Evolutionary conservation across 2,329 filamentous ascomycete species (phyloP).

Genomic region (Rhynchosporium graminicola): DNA sequence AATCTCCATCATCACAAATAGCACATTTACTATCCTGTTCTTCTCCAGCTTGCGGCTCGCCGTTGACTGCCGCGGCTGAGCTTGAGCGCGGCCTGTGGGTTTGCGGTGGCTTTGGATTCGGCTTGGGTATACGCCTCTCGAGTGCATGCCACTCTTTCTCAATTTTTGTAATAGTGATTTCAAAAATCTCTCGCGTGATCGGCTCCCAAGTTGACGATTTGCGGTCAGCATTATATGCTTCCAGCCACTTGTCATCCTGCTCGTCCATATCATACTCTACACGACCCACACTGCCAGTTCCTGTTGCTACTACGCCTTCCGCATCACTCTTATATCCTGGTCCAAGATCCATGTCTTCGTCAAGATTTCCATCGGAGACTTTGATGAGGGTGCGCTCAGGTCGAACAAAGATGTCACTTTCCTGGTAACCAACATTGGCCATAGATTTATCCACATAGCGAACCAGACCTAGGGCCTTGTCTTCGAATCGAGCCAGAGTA

Average conservation of each 20-base stretch:
- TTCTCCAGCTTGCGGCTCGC: conserved; percentile 82
- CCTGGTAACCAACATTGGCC: conserved; percentile 94
- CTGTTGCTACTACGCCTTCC: conserved; percentile 53
- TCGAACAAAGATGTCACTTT: conserved; percentile 84
- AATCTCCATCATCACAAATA: conserved; percentile 98
- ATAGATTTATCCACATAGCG: conserved; percentile 95
- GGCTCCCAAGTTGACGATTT: conserved; percentile 73
- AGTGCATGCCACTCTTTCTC: conserved; percentile 98
- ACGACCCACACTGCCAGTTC: conserved; percentile 63
- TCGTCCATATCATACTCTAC: conserved; percentile 99
- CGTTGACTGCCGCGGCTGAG: conserved; percentile 92
- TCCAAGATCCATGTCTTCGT: conserved; percentile 58
- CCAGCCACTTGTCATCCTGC: conserved; percentile 95
- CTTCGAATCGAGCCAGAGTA: conserved; percentile 78
- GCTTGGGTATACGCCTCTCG: conserved; percentile 95
- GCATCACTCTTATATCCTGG: conserved; percentile 55
- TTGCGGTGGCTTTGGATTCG: conserved; percentile 93
- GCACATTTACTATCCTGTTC: conserved; percentile 97
- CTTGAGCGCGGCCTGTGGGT: conserved; percentile 91
- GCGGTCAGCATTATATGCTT: conserved; percentile 76
- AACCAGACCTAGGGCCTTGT: conserved; percentile 79
- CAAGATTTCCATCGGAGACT: conserved; percentile 58
- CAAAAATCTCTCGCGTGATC: conserved; percentile 91
- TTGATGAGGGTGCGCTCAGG: conserved; percentile 73
- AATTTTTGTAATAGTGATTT: conserved; percentile 98